Conservation (phyloP, 805 yeast genomes). For the Candida fluviatilis region DNA sequence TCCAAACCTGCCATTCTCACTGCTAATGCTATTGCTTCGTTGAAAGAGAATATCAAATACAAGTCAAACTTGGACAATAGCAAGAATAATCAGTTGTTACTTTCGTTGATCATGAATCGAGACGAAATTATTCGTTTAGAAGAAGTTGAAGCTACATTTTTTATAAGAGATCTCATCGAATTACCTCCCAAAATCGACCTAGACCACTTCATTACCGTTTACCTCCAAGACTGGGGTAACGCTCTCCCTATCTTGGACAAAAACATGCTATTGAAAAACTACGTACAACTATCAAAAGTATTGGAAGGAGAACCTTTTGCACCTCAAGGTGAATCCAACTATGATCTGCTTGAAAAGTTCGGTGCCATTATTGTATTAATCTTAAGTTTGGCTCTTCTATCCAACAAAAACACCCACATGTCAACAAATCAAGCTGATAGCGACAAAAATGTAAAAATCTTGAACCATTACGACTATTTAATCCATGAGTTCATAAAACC, state of each 20-base stretch:
- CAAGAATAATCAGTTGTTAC: conserved; percentile 11
- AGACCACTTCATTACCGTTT: conserved; percentile 64
- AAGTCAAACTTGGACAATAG: conserved; percentile 10
- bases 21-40: conserved; percentile 65
- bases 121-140: conserved; percentile 17
- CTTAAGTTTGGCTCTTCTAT: conserved; percentile 44
- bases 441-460: conserved; percentile 15
- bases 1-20: conserved; percentile 68
- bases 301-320: conserved; percentile 29
- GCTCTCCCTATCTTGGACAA: conserved; percentile 67
- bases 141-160: conserved; percentile 39
- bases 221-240: conserved; percentile 75
- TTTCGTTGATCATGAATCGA: conserved; percentile 24
- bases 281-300: conserved; percentile 43
- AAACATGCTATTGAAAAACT: conserved; percentile 61
- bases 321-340: conserved; percentile 9
- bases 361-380: conserved; percentile 51
- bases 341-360: conserved; percentile 46
- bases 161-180: conserved; percentile 30
- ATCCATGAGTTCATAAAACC: conserved; percentile 59
- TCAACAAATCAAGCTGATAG: conserved; percentile 11
- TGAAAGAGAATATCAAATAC: conserved; percentile 44
- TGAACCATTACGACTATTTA: conserved; percentile 53
- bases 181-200: conserved; percentile 51
- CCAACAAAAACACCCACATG: conserved; percentile 32